Evolutionary conservation across 495 filamentous ascomycete species (phyloP).

Genomic region (Evansstolkia leycettana): DNA sequence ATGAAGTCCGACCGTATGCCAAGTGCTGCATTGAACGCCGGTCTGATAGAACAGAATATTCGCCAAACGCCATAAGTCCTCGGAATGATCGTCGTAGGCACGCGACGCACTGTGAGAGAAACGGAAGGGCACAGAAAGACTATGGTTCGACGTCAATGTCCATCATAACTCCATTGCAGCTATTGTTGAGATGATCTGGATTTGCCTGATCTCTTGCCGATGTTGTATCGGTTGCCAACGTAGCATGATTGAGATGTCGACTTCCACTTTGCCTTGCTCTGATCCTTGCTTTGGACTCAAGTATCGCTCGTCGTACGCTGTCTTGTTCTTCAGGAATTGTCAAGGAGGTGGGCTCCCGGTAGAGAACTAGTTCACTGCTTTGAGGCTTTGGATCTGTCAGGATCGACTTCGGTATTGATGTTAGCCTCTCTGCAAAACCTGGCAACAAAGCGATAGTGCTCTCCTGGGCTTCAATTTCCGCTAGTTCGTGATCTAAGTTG

Average conservation of each 20-base stretch:
- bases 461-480: slow-evolving; percentile 42
- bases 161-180: not conserved
- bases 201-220: not conserved
- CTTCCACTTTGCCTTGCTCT: not conserved
- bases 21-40: too few species aligned
- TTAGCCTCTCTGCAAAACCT: slow-evolving; percentile 70
- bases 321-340: slow-evolving; percentile 56
- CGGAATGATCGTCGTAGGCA: too few species aligned
- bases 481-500: slow-evolving; percentile 78
- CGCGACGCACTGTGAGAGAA: too few species aligned
- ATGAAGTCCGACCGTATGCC: too few species aligned
- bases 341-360: slow-evolving; percentile 58
- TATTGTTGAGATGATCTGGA: not conserved
- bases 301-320: slow-evolving; percentile 65
- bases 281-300: slow-evolving; percentile 56
- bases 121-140: too few species aligned
- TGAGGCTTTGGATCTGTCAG: slow-evolving; percentile 34
- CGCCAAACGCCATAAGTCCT: too few species aligned
- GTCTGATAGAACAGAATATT: too few species aligned
- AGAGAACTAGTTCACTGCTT: slow-evolving; percentile 63
- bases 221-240: not conserved
- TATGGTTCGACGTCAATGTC: not conserved
- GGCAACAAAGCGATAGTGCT: slow-evolving; percentile 61
- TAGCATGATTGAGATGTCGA: not conserved
- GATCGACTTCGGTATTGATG: slow-evolving; percentile 55